These are phyloP conservation scores for Hibiscus mutabilis DNA, from an alignment of 345 rosid genomes.

Conservation along the genomic window DNA sequence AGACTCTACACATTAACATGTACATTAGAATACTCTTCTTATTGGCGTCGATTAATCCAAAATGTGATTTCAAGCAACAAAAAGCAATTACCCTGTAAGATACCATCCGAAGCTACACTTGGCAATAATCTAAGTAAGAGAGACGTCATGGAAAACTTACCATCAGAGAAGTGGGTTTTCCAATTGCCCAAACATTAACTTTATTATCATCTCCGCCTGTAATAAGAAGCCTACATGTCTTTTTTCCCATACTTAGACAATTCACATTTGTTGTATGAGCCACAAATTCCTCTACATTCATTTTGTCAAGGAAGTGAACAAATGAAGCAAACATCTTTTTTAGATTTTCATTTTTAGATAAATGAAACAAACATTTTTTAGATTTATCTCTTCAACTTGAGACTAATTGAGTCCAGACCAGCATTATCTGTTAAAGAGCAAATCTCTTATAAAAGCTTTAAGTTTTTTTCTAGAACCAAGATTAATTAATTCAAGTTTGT, in stretches of 20 bases:
- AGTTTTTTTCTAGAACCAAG: background rate
- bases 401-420: background rate
- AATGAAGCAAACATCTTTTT: background rate
- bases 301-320: conserved; percentile 38
- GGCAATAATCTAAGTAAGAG: background rate
- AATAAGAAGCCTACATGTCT: conserved; percentile 60
- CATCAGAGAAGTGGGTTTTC: conserved; percentile 80
- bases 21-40: background rate
- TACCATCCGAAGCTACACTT: background rate
- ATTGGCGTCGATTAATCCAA: background rate
- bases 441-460: background rate
- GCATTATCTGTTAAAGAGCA: background rate
- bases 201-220: conserved; percentile 91
- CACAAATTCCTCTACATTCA: conserved; percentile 78
- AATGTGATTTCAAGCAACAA: background rate
- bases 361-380: too few relatives aligned
- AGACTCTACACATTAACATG: conserved; percentile 41
- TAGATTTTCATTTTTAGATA: background rate
- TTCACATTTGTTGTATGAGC: conserved; percentile 85
- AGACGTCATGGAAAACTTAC: conserved; percentile 23
- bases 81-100: background rate
- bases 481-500: background rate
- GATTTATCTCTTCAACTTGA: background rate
- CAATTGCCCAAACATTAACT: conserved; percentile 91
- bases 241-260: conserved; percentile 76